A percentile compares a stretch with the other conserved stretches of the same genome.
Evolutionary conservation across 2,329 filamentous ascomycete genomes (phyloP).

Genomic region (Botrytis aclada): DNA sequence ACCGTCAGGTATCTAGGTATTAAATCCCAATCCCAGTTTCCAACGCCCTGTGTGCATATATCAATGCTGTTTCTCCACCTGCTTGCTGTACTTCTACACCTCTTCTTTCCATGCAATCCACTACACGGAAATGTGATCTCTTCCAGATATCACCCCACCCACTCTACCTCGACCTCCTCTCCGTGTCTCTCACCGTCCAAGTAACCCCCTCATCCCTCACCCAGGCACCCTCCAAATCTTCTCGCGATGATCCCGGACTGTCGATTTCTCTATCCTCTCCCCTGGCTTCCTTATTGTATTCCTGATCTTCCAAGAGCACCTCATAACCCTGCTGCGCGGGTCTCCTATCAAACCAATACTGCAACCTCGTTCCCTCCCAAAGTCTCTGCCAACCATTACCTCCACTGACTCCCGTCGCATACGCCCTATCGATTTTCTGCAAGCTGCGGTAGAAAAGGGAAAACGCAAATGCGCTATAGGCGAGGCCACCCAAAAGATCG

Average conservation of each 20-base stretch:
- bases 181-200: conserved; percentile 22
- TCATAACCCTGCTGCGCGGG: conserved; percentile 26
- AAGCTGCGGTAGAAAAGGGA: conserved; percentile 42
- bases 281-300: neutral
- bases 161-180: neutral
- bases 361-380: conserved; percentile 30
- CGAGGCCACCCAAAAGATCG: conserved; percentile 79
- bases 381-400: conserved; percentile 34
- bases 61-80: neutral
- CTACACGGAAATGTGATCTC: neutral
- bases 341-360: conserved; percentile 30
- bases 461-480: conserved; percentile 73
- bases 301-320: conserved; percentile 4
- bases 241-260: neutral
- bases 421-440: conserved; percentile 32
- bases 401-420: conserved; percentile 30
- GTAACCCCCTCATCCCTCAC: conserved; percentile 26
- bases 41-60: neutral
- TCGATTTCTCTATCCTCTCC: neutral
- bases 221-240: conserved; percentile 29
- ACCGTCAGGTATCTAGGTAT: neutral
- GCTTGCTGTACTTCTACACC: neutral
- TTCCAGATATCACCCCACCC: neutral
- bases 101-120: neutral
- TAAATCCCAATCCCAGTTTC: neutral